Evolutionary conservation across 768 basidiomycete genomes (phyloP).

Genomic region (Russula vinacea): DNA sequence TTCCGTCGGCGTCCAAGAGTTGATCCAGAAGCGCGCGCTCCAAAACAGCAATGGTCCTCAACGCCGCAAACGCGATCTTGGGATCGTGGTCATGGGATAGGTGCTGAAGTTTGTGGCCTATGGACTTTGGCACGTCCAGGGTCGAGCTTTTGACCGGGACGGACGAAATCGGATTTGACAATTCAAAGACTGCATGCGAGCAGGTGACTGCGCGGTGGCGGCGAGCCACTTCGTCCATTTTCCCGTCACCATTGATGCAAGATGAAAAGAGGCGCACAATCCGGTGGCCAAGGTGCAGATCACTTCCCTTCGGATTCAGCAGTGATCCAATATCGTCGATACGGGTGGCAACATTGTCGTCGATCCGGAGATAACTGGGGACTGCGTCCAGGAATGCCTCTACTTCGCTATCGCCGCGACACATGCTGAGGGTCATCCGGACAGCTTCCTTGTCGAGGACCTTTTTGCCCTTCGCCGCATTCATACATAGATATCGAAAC

Average conservation of each 20-base stretch:
- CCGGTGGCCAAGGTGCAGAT: not conserved
- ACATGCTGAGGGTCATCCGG: not conserved
- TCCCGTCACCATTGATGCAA: conserved; percentile 11
- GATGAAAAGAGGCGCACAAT: conserved; percentile 8
- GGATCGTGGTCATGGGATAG: conserved; percentile 9
- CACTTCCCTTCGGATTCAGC: not conserved
- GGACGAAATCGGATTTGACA: conserved; percentile 5
- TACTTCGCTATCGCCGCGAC: not conserved
- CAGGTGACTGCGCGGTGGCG: conserved; percentile 20
- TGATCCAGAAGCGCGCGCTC: conserved; percentile 8
- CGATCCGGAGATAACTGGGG: not conserved
- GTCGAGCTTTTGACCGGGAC: not conserved
- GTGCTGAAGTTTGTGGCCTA: not conserved
- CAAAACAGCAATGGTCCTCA: conserved; percentile 3
- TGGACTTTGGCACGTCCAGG: not conserved
- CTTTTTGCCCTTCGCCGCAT: not conserved
- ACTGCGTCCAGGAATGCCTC: conserved; percentile 2
- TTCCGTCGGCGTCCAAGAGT: not conserved
- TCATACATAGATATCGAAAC: not conserved
- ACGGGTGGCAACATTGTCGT: not conserved
- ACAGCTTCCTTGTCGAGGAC: not conserved
- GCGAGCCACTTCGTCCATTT: conserved; percentile 15
- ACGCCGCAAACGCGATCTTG: conserved; percentile 11
- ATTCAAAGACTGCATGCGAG: conserved; percentile 13
- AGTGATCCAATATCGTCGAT: conserved; percentile 9